Evolutionary conservation across 2,329 filamentous ascomycete species (phyloP), one percentile per base, ranked within the genome.

Genomic region (Diplodia seriata): DNA sequence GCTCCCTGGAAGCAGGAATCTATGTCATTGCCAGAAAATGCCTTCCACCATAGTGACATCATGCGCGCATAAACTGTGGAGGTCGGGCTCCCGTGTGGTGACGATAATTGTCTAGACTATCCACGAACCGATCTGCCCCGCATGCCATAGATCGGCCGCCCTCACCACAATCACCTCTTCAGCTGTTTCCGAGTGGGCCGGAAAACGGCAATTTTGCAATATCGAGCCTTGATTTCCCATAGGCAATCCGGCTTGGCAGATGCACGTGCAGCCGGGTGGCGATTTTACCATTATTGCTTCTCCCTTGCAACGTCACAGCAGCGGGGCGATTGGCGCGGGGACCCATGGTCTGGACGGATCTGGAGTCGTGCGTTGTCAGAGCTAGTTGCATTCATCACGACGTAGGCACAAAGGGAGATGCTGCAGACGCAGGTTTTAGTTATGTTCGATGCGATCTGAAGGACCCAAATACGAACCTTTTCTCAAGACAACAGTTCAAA

Each of bases 31-130:
- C 5, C 40, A 38, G 12, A 20, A n/a, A n/a, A 20, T 15, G 36
- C 2, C 20, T 23, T 29, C 57, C 40, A 49, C 40, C 11, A 33
- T 33, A 31, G 47, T 62, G 57, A 62, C 57, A 43, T 62, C 40
- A 62, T 29, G 14, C 11, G 40, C 14, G 40, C 57, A 62, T 62
- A 43, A 43, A 49, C 18, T 33, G 57, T 49, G 57, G 55, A 43
- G 55, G 38, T 23, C 53, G 53, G 9, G 36, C 57, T 43, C 57
- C 23, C 9, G 26, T 31, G 38, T 33, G 26, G 57, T n/a, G 40
- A 49, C 47, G 57, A 40, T 50, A 14, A 12, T 4, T 26, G 26
- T 26, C 36, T 38, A 18, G 40, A 49, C 57, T 29, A 50, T 31
- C 57, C 23, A 12, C 29, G 36, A 38, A 38, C 36, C 26, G 23